Evolutionary conservation across 75 land plant genomes (phyloP).

Genomic region (Picea glauca): DNA sequence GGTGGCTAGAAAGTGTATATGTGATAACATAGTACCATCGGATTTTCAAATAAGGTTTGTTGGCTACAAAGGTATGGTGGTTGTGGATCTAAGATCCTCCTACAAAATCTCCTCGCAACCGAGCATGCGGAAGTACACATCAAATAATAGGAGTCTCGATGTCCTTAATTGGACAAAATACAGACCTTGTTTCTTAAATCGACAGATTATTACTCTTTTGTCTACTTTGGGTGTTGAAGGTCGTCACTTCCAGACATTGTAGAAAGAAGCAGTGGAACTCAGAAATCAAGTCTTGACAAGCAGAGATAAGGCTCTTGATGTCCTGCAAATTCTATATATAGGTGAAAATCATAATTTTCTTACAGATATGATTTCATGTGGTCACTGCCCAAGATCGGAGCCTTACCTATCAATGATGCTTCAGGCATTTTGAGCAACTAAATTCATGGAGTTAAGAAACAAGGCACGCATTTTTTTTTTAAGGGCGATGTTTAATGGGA

Average conservation of each 20-base stretch:
- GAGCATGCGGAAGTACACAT: slow-evolving; percentile 82
- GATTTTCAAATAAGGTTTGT: slow-evolving; percentile 90
- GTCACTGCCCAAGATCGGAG: slow-evolving; percentile 20
- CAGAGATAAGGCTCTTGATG: slow-evolving; percentile 51
- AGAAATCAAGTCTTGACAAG: slow-evolving; percentile 55
- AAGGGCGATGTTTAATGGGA: slow-evolving; percentile 47
- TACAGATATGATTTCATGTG: slow-evolving; percentile 48
- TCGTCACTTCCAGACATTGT: slow-evolving; percentile 54
- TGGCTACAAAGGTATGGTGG: slow-evolving; percentile 97
- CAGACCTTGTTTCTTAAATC: slow-evolving; percentile 76
- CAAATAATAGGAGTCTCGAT: slow-evolving; percentile 64
- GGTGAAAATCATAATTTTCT: slow-evolving; percentile 55
- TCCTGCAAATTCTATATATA: slow-evolving; percentile 41
- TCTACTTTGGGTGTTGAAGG: slow-evolving; percentile 83
- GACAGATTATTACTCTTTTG: slow-evolving; percentile 76
- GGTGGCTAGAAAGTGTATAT: slow-evolving; percentile 61
- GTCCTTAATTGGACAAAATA: slow-evolving; percentile 57
- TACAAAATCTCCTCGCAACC: slow-evolving; percentile 64
- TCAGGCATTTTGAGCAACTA: slow-evolving; percentile 21
- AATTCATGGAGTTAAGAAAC: slow-evolving; percentile 22
- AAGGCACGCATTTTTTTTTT: slow-evolving; percentile 27
- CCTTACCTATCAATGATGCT: slow-evolving; percentile 35
- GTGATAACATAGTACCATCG: slow-evolving; percentile 46
- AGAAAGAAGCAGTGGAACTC: slow-evolving; percentile 44
- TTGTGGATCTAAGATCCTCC: slow-evolving; percentile 68